Evolutionary conservation across 805 yeast genomes (phyloP), one percentile per base, ranked within the genome.

Genomic region (Candida succiphila): DNA sequence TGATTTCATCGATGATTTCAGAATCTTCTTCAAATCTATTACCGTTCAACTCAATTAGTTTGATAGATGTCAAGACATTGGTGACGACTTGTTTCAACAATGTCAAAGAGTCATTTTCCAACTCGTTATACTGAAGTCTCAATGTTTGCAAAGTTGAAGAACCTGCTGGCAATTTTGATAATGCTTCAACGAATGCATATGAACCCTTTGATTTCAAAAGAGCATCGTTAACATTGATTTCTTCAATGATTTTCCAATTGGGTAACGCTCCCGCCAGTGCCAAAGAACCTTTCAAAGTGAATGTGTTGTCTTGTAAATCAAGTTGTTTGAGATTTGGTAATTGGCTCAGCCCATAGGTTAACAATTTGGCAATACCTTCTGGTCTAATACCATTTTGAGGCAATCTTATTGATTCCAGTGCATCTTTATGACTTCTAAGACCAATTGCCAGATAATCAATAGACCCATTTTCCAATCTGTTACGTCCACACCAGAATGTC

Each of bases 361-460:
- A 66, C 49, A 89, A 69, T 44, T 71, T 76, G 41, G 79, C 72
- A 36, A 89, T 78, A 46, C 99, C 99, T 36, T 75, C 78, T 35
- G 95, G 97, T 60, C 99, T 78, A 43, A 92, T 92, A 53, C 99
- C 99, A 56, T 92, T 92, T 63, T 92, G 99, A 53, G 86, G 89
- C 44, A 92, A 67, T 53, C 82, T 77, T 24, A 88, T 75, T 38
- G 67, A 74, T 56, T 82, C 74, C 51, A 88, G 66, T 34, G 76
- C 72, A 9, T 45, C 38, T 28, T 71, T 67, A 56, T 92, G 95
- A 34, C 80, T 78, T 53, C 81, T 80, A 45, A 92, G 69, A 39
- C 94, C 95, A 36, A 84, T 65, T 8, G 96, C 75, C 61, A 94
- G 71, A 43, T 82, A 80, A 46, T 77, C 76, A 57, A 86, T 74